phyloP scores from a whole-genome alignment of 768 basidiomycete genomes.

The Galerina marginata region DNA sequence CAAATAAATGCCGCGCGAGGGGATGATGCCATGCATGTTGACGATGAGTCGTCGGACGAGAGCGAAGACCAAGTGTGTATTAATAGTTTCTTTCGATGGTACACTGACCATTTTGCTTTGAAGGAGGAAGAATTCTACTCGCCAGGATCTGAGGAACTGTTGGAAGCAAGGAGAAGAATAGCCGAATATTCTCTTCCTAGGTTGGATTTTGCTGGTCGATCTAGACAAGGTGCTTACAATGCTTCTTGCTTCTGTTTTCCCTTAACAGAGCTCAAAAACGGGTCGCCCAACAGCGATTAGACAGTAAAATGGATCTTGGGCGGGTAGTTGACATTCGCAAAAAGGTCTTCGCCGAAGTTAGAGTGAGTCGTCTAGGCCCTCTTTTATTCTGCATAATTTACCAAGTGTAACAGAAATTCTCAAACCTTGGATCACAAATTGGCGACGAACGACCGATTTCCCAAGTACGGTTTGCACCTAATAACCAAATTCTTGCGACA shows the following conservation, averaged over 20 bases:
- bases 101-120: background rate
- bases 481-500: constrained; percentile 86
- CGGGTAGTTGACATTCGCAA: constrained; percentile 93
- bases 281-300: constrained; percentile 89
- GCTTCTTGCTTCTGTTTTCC: constrained; percentile 43
- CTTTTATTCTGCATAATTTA: background rate
- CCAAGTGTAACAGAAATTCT: constrained; percentile 64
- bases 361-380: constrained; percentile 54
- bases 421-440: constrained; percentile 95
- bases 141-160: constrained; percentile 84
- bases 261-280: constrained; percentile 92
- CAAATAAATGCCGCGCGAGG: constrained; percentile 91
- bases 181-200: constrained; percentile 95
- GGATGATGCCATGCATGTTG: constrained; percentile 77
- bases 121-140: constrained; percentile 97
- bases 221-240: constrained; percentile 80
- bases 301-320: constrained; percentile 85
- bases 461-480: constrained; percentile 93
- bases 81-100: background rate
- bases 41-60: constrained; percentile 70
- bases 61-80: constrained; percentile 75
- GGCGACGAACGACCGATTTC: constrained; percentile 96
- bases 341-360: constrained; percentile 86
- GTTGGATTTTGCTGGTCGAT: constrained; percentile 72
- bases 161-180: constrained; percentile 83